Conservation (phyloP, 129 eudicot genomes). For the Ambrosia artemisiifolia region DNA sequence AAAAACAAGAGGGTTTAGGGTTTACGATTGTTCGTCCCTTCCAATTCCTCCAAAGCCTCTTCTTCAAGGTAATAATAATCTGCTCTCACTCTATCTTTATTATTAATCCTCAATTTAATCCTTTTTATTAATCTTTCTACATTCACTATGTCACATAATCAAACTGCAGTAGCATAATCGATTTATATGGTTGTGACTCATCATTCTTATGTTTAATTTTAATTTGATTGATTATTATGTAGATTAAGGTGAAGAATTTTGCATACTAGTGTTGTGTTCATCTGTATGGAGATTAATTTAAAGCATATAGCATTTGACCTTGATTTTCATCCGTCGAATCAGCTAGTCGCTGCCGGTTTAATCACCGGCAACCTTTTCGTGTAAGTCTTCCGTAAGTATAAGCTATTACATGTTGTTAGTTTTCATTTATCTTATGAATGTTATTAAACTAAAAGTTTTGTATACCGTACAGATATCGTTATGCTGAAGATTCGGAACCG, state of each 20-base stretch:
- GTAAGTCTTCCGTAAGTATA: constrained; percentile 35
- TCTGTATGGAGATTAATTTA: constrained; percentile 60
- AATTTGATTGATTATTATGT: not conserved
- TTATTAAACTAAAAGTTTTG: constrained; percentile 3
- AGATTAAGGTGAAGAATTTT: constrained; percentile 5
- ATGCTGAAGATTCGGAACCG: constrained; percentile 59
- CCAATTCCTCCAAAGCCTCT: too few species aligned
- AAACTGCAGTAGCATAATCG: not conserved
- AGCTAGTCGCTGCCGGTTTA: constrained; percentile 74
- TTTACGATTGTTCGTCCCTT: not conserved
- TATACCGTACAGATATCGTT: constrained; percentile 52
- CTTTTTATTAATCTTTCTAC: not conserved
- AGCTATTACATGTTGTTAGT: not conserved
- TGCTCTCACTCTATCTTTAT: too few species aligned
- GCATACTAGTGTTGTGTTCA: not conserved
- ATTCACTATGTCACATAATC: not conserved
- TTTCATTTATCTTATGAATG: not conserved
- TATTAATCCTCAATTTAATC: not conserved
- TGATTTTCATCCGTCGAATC: constrained; percentile 81
- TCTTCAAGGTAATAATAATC: not conserved
- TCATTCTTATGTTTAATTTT: not conserved
- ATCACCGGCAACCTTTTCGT: constrained; percentile 71
- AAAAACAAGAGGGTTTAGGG: constrained; percentile 1
- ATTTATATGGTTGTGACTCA: not conserved
- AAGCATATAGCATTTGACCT: constrained; percentile 61